phyloP scores from a whole-genome alignment of 768 basidiomycete genomes.

The Hemileccinum rubropunctum region DNA sequence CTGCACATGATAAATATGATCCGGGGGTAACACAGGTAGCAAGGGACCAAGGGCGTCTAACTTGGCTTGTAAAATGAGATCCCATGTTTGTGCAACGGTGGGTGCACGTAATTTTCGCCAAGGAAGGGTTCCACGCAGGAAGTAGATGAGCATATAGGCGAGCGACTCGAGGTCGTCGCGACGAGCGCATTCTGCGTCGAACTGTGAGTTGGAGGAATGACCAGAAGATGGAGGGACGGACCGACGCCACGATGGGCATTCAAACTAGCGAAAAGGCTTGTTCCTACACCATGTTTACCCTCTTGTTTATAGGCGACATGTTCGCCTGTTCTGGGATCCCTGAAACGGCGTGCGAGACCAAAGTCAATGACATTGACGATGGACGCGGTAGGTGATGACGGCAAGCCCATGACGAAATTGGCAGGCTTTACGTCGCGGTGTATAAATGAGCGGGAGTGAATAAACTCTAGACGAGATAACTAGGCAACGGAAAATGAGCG shows the following conservation, averaged over 20 bases:
- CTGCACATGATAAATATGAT: constrained; percentile 9
- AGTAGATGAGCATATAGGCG: constrained; percentile 82
- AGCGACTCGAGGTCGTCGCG: constrained; percentile 79
- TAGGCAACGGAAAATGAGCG: constrained; percentile 33
- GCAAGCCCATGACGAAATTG: constrained; percentile 91
- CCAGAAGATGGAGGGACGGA: constrained; percentile 31
- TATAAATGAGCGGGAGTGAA: constrained; percentile 91
- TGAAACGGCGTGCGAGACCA: constrained; percentile 78
- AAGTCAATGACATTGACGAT: constrained; percentile 93
- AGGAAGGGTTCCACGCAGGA: constrained; percentile 72
- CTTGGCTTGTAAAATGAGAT: constrained; percentile 73
- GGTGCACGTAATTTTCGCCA: constrained; percentile 73
- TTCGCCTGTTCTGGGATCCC: constrained; percentile 58
- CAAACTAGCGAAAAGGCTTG: constrained; percentile 70
- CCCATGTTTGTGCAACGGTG: constrained; percentile 69
- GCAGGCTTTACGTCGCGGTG: constrained; percentile 99
- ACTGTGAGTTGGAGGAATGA: neutral
- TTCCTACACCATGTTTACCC: constrained; percentile 75
- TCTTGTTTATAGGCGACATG: constrained; percentile 76
- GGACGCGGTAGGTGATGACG: constrained; percentile 56
- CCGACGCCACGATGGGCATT: constrained; percentile 75
- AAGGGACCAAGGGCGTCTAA: constrained; percentile 47
- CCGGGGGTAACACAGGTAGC: constrained; percentile 14
- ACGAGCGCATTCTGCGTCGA: constrained; percentile 59
- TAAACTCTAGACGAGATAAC: constrained; percentile 96